Evolutionary conservation across 2,329 filamentous ascomycete genomes (phyloP).

Genomic region (Keithomyces neogunnii): DNA sequence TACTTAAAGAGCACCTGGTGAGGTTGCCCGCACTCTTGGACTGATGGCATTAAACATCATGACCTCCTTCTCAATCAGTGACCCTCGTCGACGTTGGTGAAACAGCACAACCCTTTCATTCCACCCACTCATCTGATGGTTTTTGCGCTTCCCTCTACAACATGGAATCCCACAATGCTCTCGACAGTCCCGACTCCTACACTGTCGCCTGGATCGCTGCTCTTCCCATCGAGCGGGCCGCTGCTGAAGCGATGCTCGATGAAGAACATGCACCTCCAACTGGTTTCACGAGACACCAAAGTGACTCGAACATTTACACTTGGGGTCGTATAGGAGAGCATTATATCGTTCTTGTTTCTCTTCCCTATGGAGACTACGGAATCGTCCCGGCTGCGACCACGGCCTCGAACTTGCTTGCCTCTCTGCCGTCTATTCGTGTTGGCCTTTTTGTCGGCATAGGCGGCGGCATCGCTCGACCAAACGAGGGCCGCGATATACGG

Average conservation of each 20-base stretch:
- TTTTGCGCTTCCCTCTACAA: background rate
- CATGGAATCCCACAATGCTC: slow-evolving; percentile 2
- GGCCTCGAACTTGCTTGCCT: slow-evolving; percentile 7
- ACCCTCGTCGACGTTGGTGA: background rate
- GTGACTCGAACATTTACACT: slow-evolving; percentile 12
- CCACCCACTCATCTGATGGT: background rate
- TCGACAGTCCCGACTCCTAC: slow-evolving; percentile 8
- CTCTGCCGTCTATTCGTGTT: slow-evolving; percentile 9
- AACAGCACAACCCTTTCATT: background rate
- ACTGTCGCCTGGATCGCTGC: slow-evolving; percentile 13
- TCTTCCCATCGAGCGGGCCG: slow-evolving; percentile 10
- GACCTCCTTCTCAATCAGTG: background rate
- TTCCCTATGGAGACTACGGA: slow-evolving; percentile 9
- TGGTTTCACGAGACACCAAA: slow-evolving; percentile 2
- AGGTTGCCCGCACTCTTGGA: too few species aligned
- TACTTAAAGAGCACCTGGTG: too few species aligned
- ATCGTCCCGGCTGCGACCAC: slow-evolving; percentile 6
- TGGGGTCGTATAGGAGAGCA: slow-evolving; percentile 13
- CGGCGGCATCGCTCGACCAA: slow-evolving; percentile 8
- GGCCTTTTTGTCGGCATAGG: slow-evolving; percentile 11
- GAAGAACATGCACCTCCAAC: slow-evolving; percentile 3
- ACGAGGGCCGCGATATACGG: slow-evolving; percentile 8
- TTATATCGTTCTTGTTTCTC: slow-evolving; percentile 13
- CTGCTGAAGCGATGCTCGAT: slow-evolving; percentile 12
- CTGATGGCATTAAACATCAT: too few species aligned